Conservation (phyloP, 73 alveolate genomes). For the Blepharisma japonicum region DNA sequence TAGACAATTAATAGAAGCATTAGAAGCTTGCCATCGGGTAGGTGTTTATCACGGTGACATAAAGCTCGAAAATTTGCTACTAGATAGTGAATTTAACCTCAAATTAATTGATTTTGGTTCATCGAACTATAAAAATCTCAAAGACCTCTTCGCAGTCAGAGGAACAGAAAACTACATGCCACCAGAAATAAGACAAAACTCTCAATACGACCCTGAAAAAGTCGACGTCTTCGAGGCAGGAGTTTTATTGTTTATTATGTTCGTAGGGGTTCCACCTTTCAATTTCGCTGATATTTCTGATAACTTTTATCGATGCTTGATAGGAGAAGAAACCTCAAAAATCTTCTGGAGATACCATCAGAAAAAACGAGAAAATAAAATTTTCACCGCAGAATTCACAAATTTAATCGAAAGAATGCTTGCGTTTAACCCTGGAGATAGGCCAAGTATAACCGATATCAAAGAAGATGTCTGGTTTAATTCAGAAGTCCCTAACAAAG, state of each 20-base stretch:
- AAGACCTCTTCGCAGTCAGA: constrained; percentile 36
- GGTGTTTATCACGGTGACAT: constrained; percentile 81
- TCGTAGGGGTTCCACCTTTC: constrained; percentile 68
- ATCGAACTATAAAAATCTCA: constrained; percentile 49
- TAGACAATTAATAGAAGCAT: constrained; percentile 71
- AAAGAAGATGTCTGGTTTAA: too few relatives aligned
- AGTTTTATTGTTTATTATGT: constrained; percentile 55
- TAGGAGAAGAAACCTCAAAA: constrained; percentile 44
- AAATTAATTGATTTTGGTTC: constrained; percentile 83
- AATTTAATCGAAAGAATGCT: background rate
- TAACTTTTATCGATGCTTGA: constrained; percentile 40
- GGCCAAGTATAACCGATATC: background rate
- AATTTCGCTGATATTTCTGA: constrained; percentile 47
- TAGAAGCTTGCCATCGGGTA: constrained; percentile 59
- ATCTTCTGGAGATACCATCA: constrained; percentile 59
- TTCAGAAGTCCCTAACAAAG: too few relatives aligned
- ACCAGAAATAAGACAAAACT: constrained; percentile 48
- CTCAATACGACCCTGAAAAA: constrained; percentile 35
- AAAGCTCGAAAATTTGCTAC: constrained; percentile 79
- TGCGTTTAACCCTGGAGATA: constrained; percentile 6
- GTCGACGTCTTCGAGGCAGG: constrained; percentile 59
- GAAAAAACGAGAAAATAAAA: constrained; percentile 46
- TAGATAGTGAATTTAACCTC: constrained; percentile 52
- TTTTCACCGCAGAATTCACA: constrained; percentile 29
- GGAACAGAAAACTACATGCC: constrained; percentile 70